Evolutionary conservation across 2,329 filamentous ascomycete species (phyloP).

Genomic region (Xylariales sp.): DNA sequence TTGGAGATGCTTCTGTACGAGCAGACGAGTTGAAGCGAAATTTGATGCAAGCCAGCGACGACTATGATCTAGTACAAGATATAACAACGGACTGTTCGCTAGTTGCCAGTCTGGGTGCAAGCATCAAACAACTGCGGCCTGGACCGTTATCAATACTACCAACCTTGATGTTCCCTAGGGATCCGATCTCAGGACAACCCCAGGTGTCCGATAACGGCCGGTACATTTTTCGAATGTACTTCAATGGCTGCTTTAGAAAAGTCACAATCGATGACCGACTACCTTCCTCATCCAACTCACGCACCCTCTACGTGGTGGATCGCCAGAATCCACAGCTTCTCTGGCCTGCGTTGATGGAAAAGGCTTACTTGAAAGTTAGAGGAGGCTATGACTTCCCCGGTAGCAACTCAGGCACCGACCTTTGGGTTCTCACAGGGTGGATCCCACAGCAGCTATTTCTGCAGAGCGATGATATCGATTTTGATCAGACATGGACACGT

Average conservation of each 20-base stretch:
- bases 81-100: constrained; percentile 96
- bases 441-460: constrained; percentile 94
- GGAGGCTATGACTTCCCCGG: constrained; percentile 97
- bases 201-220: constrained; percentile 73
- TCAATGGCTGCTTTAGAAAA: constrained; percentile 87
- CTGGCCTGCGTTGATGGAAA: constrained; percentile 92
- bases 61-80: constrained; percentile 87
- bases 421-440: constrained; percentile 93
- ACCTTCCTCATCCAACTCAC: constrained; percentile 68
- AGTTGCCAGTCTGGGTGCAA: constrained; percentile 88
- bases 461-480: constrained; percentile 77
- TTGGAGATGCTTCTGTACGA: constrained; percentile 3
- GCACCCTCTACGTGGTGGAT: constrained; percentile 83
- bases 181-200: constrained; percentile 53
- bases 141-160: constrained; percentile 66
- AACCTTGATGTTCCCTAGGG: constrained; percentile 71
- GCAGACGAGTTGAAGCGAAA: constrained; percentile 5
- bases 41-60: constrained; percentile 35
- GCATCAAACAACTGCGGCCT: constrained; percentile 63
- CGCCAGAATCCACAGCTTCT: constrained; percentile 74
- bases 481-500: constrained; percentile 72
- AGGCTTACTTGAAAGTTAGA: constrained; percentile 91
- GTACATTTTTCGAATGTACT: constrained; percentile 88
- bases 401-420: constrained; percentile 92
- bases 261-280: constrained; percentile 91